A percentile compares a stretch with the other conserved stretches of the same genome.
Conservation (phyloP, 148 eudicot species). For the Chenopodium suecicum region DNA sequence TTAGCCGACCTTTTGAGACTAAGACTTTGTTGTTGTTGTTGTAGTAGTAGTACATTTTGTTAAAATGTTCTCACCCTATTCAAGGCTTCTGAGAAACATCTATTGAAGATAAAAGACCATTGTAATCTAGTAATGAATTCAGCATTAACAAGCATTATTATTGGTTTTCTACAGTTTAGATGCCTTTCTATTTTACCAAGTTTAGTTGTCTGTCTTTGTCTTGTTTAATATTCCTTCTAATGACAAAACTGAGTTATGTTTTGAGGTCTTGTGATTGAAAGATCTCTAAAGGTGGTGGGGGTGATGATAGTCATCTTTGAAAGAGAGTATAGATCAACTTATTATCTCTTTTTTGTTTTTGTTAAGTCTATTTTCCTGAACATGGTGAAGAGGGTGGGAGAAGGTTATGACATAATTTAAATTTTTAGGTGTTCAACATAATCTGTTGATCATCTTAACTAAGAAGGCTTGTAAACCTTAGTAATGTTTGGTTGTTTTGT, state of each 20-base stretch:
- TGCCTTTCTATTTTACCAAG: neutral
- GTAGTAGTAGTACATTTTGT: neutral
- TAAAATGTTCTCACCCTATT: neutral
- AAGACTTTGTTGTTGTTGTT: no score
- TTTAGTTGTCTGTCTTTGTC: no score
- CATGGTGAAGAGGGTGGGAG: neutral
- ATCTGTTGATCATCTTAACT: neutral
- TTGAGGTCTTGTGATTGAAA: neutral
- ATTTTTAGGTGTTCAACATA: neutral
- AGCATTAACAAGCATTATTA: neutral
- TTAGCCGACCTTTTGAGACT: no score
- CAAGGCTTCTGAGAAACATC: neutral
- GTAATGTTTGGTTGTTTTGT: neutral
- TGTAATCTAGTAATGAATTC: neutral
- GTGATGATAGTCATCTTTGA: neutral
- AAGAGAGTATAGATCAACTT: neutral
- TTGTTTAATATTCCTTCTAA: neutral
- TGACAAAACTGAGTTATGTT: neutral
- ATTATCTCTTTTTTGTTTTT: no score
- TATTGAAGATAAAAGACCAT: neutral
- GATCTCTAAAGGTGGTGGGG: neutral
- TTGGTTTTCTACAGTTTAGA: neutral
- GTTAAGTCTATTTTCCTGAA: neutral
- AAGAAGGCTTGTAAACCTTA: neutral
- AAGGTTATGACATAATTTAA: neutral